These are phyloP conservation scores for Salix dunnii DNA, from an alignment of 345 rosid genomes.

Conservation along the genomic window DNA sequence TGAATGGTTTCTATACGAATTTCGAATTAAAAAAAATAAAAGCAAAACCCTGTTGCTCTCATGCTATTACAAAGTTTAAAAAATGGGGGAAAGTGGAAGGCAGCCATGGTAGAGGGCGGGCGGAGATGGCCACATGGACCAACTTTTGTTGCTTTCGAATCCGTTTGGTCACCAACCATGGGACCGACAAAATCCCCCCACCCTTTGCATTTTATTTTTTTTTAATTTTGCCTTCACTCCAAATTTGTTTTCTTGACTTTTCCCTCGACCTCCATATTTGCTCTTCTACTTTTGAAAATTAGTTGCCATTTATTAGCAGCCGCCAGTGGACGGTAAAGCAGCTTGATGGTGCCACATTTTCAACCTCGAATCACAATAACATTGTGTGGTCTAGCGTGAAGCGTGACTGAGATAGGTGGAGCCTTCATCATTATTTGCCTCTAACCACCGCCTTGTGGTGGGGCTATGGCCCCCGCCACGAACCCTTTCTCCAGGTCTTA, in stretches of 20 bases:
- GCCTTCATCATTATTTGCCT: neutral
- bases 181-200: neutral
- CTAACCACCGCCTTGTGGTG: neutral
- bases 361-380: neutral
- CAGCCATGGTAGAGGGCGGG: neutral
- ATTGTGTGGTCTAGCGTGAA: neutral
- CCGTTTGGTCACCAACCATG: conserved; percentile 1
- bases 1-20: too few relatives aligned
- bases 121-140: neutral
- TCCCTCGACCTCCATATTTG: neutral
- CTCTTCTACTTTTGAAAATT: neutral
- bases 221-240: neutral
- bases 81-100: neutral
- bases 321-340: neutral
- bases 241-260: neutral
- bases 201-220: neutral
- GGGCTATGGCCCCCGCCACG: neutral
- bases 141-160: neutral
- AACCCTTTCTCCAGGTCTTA: neutral
- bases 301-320: neutral
- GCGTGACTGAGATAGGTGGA: neutral
- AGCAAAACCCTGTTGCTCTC: too few relatives aligned
- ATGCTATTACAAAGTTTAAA: too few relatives aligned
- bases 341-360: neutral
- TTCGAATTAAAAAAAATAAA: too few relatives aligned